phyloP scores from a whole-genome alignment of 768 basidiomycete species.

The Kwoniella newhampshirensis region DNA sequence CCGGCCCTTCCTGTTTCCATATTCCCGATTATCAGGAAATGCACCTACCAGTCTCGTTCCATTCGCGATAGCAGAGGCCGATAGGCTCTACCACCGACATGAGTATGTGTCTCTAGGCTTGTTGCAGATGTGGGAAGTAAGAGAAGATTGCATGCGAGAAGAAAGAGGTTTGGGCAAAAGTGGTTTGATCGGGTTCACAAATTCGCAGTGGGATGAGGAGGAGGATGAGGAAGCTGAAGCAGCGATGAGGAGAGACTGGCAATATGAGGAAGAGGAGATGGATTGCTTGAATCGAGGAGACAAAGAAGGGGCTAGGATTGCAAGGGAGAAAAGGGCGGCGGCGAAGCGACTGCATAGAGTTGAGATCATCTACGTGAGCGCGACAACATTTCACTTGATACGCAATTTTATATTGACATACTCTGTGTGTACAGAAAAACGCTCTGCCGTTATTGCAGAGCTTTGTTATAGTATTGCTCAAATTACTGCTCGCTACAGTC shows the following conservation, averaged over 20 bases:
- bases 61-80: slow-evolving; percentile 93
- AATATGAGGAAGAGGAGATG: slow-evolving; percentile 65
- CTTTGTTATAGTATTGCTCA: slow-evolving; percentile 90
- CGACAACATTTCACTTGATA: neutral
- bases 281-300: slow-evolving; percentile 51
- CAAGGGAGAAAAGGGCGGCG: slow-evolving; percentile 54
- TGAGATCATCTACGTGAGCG: slow-evolving; percentile 85
- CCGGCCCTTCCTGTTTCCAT: slow-evolving; percentile 92
- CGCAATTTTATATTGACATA: neutral
- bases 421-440: slow-evolving; percentile 62
- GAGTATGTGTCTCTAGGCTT: slow-evolving; percentile 85
- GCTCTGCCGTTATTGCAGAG: slow-evolving; percentile 80
- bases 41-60: slow-evolving; percentile 75
- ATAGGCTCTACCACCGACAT: slow-evolving; percentile 81
- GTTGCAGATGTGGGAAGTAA: slow-evolving; percentile 90
- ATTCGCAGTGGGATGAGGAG: slow-evolving; percentile 30
- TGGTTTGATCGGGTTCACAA: slow-evolving; percentile 49
- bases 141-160: slow-evolving; percentile 90
- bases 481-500: slow-evolving; percentile 87
- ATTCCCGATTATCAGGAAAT: slow-evolving; percentile 64
- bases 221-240: slow-evolving; percentile 46
- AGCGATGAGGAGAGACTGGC: slow-evolving; percentile 42
- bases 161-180: slow-evolving; percentile 78
- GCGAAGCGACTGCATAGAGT: slow-evolving; percentile 82
- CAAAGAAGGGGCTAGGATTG: slow-evolving; percentile 35